Percentiles rank a stretch among this genome's conserved stretches.
Conservation (phyloP, 2,329 filamentous ascomycete species). For the Colletotrichum sp. region DNA sequence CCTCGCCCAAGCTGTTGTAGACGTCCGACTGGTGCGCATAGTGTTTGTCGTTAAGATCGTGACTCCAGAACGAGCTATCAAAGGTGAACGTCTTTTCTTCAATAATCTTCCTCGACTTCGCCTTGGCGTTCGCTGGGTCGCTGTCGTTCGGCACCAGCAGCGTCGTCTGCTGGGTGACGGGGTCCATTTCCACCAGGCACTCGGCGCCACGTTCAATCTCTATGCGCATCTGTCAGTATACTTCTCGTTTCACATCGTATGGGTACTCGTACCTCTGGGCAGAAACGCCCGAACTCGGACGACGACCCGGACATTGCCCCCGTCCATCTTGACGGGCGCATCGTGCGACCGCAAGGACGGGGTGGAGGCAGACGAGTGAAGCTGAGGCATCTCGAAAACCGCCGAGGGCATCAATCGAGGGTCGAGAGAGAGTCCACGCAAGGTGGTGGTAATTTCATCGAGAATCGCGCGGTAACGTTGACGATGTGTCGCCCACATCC, state of each 20-base stretch:
- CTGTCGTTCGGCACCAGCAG: slow-evolving; percentile 72
- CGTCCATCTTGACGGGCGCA: slow-evolving; percentile 65
- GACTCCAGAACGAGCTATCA: slow-evolving; percentile 98
- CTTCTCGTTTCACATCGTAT: not conserved
- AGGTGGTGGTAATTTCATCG: slow-evolving; percentile 41
- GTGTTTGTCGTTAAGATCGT: slow-evolving; percentile 77
- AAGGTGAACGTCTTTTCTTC: slow-evolving; percentile 95
- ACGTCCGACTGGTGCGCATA: slow-evolving; percentile 94
- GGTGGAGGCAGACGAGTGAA: slow-evolving; percentile 76
- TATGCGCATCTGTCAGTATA: slow-evolving; percentile 40
- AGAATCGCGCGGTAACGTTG: slow-evolving; percentile 45
- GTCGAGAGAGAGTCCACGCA: slow-evolving; percentile 47
- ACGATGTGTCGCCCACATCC: slow-evolving; percentile 28
- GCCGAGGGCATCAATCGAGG: slow-evolving; percentile 51
- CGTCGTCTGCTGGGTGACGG: slow-evolving; percentile 82
- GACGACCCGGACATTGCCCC: slow-evolving; percentile 82
- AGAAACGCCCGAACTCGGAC: slow-evolving; percentile 82
- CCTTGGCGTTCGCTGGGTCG: slow-evolving; percentile 57
- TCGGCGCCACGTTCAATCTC: slow-evolving; percentile 81
- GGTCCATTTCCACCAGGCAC: slow-evolving; percentile 93
- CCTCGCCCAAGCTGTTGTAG: slow-evolving; percentile 92
- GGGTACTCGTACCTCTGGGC: slow-evolving; percentile 69
- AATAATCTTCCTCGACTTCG: slow-evolving; percentile 73
- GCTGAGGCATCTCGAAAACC: slow-evolving; percentile 36
- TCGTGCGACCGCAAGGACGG: slow-evolving; percentile 79